Evolutionary conservation across 768 basidiomycete genomes (phyloP), one percentile per base, ranked within the genome.

Genomic region (Cytidiella melzeri): DNA sequence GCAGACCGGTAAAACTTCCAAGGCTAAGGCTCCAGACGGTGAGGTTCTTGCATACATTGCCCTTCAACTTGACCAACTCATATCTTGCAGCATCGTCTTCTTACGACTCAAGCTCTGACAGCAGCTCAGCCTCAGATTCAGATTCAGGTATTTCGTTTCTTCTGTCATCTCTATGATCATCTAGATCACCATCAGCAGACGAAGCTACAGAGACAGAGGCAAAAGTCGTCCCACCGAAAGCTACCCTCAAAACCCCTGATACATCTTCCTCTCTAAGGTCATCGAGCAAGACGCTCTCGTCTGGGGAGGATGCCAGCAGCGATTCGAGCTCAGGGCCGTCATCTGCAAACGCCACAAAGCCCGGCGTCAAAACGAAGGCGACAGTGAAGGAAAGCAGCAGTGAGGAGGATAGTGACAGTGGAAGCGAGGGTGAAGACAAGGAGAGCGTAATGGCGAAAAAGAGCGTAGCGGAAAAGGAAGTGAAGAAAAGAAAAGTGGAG

Each of bases 81-180:
- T 12, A 19, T 25, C 19, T 20, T 4, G 18, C 27, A 48, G 46
- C 52, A 18, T 54, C 34, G 28, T 55, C 57, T 10, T 50, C 49
- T 11, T 55, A 52, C 0, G 53, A 55, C 24, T 57, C 56, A 0
- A 49, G 48, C 30, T 57, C 55, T 24, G 46, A 45, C 42, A 38
- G 21, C 27, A 50, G 49, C 43, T 50, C 42, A 15, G 30, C 7
- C 9, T 7, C 7, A 24, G 49, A 44, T 3, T 50, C 49, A 10
- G 49, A 42, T 50, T n/a, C 3, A 30, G 15, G 9, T 18, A 26
- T 28, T 3, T 11, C 11, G 7, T 19, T 42, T 7, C 47, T 11
- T n/a, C 13, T 21, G 10, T 23, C n/a, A 21, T n/a, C 25, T 3
- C 15, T 13, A 5, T 4, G 37, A 47, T 24, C 42, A 25, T 5